Conservation (phyloP, 2,329 filamentous ascomycete species). For the Chaetomium globosum region DNA sequence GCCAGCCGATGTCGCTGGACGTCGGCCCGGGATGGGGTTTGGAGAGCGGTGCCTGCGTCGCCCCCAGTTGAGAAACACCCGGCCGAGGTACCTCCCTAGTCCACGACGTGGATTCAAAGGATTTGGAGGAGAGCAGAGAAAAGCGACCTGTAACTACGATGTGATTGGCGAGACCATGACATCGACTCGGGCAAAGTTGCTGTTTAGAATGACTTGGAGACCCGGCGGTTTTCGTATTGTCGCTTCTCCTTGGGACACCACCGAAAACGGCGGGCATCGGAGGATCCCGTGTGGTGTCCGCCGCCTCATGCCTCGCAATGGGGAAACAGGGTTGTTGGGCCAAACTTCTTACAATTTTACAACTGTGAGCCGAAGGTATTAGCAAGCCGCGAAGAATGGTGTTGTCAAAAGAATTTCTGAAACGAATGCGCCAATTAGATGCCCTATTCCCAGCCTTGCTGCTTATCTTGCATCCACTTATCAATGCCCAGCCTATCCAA, state of each 20-base stretch:
- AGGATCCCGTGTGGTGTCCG: neutral
- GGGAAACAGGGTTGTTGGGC: too few species aligned
- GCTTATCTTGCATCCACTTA: constrained; percentile 55
- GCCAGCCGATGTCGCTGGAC: constrained; percentile 37
- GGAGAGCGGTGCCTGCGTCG: constrained; percentile 12
- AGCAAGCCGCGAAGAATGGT: constrained; percentile 25
- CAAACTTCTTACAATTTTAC: neutral
- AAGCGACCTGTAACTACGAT: too few species aligned
- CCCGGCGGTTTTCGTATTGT: neutral
- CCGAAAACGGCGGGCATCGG: neutral
- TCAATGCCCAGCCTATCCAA: constrained; percentile 17
- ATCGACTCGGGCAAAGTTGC: neutral
- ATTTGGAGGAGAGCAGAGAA: neutral
- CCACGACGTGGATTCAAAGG: neutral
- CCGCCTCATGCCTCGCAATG: neutral
- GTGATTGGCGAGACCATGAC: constrained; percentile 1
- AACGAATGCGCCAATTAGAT: constrained; percentile 44
- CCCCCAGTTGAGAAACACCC: neutral
- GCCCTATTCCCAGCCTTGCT: constrained; percentile 46
- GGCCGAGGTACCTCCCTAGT: neutral
- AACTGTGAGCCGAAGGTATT: neutral
- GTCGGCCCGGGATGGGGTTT: constrained; percentile 14
- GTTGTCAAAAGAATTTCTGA: constrained; percentile 44
- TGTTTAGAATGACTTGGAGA: neutral
- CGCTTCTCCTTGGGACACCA: neutral